These are phyloP conservation scores for Conoideocrella luteorostrata DNA, from an alignment of 2,329 filamentous ascomycete genomes.

Conservation along the genomic window DNA sequence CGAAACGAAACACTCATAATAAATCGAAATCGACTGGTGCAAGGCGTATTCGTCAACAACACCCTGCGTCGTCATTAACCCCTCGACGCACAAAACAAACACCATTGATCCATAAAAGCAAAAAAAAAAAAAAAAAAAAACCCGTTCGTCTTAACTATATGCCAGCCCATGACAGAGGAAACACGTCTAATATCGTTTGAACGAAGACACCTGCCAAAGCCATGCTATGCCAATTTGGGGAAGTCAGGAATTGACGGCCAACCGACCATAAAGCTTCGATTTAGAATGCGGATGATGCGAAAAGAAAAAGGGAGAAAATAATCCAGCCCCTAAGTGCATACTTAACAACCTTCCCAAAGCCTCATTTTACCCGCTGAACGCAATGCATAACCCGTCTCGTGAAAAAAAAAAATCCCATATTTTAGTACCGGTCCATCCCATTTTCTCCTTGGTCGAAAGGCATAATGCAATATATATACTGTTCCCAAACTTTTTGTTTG, in stretches of 20 bases:
- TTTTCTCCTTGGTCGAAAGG: constrained; percentile 18
- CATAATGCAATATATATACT: constrained; percentile 24
- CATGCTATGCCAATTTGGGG: neutral
- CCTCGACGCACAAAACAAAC: constrained; percentile 12
- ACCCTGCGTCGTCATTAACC: constrained; percentile 15
- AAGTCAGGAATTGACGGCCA: neutral
- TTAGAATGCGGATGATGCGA: neutral
- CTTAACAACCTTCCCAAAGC: constrained; percentile 9
- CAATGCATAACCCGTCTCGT: constrained; percentile 32
- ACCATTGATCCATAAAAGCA: neutral
- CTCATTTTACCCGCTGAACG: constrained; percentile 29
- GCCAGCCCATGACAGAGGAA: constrained; percentile 12
- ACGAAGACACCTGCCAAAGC: constrained; percentile 10
- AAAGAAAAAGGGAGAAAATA: constrained; percentile 7
- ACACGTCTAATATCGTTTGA: constrained; percentile 13
- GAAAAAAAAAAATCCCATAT: neutral
- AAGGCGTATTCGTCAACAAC: neutral
- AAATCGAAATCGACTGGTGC: neutral
- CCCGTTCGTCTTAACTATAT: constrained; percentile 11
- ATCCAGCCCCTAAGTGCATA: constrained; percentile 3
- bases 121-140: neutral
- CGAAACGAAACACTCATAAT: constrained; percentile 4
- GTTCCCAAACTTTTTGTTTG: constrained; percentile 19
- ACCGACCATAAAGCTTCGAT: neutral
- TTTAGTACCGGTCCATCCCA: constrained; percentile 1